Percentiles rank a stretch among this genome's conserved stretches.
These are phyloP conservation scores for Microbotryum intermedium DNA, from an alignment of 1,284 basidiomycete species.

Conservation along the genomic window DNA sequence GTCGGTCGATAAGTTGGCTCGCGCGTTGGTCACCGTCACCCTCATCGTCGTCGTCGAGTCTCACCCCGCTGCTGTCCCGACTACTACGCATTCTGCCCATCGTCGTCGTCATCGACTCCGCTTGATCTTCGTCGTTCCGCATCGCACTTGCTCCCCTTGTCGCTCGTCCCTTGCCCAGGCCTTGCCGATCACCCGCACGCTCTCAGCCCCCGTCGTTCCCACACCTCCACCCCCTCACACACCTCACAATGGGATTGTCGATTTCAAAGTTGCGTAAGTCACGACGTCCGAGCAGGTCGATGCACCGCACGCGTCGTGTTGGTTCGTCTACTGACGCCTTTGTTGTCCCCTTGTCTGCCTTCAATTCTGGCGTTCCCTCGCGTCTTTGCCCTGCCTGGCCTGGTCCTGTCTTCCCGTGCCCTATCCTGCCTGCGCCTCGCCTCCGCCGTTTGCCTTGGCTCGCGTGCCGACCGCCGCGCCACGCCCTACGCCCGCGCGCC, in stretches of 20 bases:
- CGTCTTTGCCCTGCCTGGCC: neutral
- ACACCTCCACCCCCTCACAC: neutral
- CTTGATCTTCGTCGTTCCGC: neutral
- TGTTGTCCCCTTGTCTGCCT: neutral
- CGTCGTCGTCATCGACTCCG: neutral
- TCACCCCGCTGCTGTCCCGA: no score
- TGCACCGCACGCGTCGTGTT: neutral
- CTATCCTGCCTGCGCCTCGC: neutral
- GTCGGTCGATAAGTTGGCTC: no score
- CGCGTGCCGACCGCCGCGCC: no score
- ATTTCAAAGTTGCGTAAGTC: conserved; percentile 26
- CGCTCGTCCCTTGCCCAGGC: neutral
- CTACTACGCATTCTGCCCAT: no score
- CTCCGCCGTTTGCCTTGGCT: no score
- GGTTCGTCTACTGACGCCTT: neutral
- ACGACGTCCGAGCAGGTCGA: no score
- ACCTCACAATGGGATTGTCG: conserved; percentile 29
- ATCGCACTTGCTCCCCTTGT: no score
- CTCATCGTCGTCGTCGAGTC: no score
- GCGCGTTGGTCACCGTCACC: no score
- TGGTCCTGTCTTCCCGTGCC: neutral
- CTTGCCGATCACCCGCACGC: neutral
- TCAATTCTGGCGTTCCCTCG: neutral
- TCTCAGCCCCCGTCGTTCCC: neutral
- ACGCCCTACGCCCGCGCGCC: no score